Evolutionary conservation across 1,139 yeast genomes (phyloP).

Genomic region (Saccharomyces pastorianus): DNA sequence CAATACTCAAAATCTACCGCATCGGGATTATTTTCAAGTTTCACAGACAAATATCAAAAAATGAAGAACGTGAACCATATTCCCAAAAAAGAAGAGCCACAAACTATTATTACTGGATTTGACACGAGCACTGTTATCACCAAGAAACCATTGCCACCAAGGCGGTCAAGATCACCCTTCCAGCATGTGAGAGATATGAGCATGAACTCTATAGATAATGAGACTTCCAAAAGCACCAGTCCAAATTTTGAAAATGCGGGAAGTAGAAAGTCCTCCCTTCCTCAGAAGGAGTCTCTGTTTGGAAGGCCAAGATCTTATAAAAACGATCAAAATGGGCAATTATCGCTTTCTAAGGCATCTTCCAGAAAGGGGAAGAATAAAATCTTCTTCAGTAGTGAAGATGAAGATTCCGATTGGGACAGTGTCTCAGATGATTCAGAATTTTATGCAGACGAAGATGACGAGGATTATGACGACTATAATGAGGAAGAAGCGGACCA

Average conservation of each 20-base stretch:
- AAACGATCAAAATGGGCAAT: background rate
- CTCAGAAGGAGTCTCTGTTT: conserved; percentile 11
- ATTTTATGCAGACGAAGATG: conserved; percentile 20
- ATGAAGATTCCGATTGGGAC: conserved; percentile 30
- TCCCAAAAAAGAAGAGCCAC: conserved; percentile 15
- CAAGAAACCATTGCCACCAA: conserved; percentile 5
- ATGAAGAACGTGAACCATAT: background rate
- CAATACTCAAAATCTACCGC: conserved; percentile 60
- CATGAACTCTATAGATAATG: background rate
- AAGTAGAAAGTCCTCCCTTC: background rate
- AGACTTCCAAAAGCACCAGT: background rate
- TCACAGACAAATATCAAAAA: background rate
- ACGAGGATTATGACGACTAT: conserved; percentile 19
- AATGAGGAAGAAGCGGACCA: conserved; percentile 28
- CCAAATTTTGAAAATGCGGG: background rate
- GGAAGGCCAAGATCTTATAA: conserved; percentile 9
- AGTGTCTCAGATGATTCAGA: conserved; percentile 24
- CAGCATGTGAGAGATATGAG: background rate
- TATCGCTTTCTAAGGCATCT: background rate
- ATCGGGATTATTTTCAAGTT: conserved; percentile 33
- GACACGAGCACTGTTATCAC: conserved; percentile 18
- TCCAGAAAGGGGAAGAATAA: conserved; percentile 9
- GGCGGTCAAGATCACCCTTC: conserved; percentile 2
- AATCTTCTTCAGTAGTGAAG: conserved; percentile 30
- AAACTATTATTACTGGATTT: conserved; percentile 22